Evolutionary conservation across 78 protist species (phyloP).

Genomic region (Pelomyxa schiedti): DNA sequence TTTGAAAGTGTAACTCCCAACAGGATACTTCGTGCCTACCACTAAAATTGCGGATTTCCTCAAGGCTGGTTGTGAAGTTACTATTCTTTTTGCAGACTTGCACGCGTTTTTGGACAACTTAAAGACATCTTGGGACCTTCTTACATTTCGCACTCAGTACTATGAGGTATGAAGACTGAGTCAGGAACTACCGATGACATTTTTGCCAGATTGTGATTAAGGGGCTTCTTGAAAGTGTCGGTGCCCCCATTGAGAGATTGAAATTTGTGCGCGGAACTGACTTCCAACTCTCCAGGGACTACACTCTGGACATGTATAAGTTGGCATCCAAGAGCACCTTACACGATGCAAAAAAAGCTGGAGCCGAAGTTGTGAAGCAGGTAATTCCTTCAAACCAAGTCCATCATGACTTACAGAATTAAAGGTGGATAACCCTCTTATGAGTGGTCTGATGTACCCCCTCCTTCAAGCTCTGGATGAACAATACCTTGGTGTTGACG

Average conservation of each 20-base stretch:
- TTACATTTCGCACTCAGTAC: constrained; percentile 14
- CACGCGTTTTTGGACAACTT: constrained; percentile 38
- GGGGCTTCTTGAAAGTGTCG: constrained; percentile 7
- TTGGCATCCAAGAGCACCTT: neutral
- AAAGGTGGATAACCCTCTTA: neutral
- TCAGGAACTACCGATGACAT: too few species aligned
- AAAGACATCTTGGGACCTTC: constrained; percentile 31
- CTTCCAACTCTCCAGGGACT: neutral
- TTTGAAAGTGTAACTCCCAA: too few species aligned
- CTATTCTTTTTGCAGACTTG: constrained; percentile 29
- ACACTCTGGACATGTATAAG: constrained; percentile 20
- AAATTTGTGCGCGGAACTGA: constrained; percentile 14
- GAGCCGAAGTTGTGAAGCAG: constrained; percentile 39
- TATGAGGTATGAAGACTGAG: too few species aligned
- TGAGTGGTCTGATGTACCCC: constrained; percentile 22
- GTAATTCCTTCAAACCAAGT: neutral
- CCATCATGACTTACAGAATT: too few species aligned
- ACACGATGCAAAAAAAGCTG: constrained; percentile 29
- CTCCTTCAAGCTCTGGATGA: constrained; percentile 27
- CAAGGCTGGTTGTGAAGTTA: constrained; percentile 17
- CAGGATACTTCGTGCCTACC: constrained; percentile 41
- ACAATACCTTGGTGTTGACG: constrained; percentile 22
- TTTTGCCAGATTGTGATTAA: constrained; percentile 5
- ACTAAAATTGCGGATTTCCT: constrained; percentile 27
- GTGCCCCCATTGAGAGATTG: constrained; percentile 17